phyloP scores from a whole-genome alignment of 345 rosid genomes.

The Cardamine chenopodiifolia region DNA sequence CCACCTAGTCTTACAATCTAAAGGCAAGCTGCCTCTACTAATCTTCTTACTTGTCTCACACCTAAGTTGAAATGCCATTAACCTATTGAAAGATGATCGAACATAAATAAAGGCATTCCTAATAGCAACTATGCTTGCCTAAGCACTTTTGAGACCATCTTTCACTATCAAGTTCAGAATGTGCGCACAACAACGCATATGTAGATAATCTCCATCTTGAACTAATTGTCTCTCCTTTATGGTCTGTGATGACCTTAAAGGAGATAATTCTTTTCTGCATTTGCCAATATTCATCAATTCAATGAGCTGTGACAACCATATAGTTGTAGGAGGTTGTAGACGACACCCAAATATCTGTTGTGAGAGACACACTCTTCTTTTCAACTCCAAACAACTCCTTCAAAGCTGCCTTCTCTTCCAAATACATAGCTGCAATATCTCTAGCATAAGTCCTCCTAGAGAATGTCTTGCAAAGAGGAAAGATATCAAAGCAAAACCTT shows the following conservation, averaged over 20 bases:
- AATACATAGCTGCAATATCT: background rate
- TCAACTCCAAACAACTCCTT: too few species aligned
- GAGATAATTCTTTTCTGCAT: background rate
- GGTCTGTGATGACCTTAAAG: background rate
- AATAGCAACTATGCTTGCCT: too few species aligned
- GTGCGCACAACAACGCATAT: background rate
- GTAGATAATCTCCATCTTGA: background rate
- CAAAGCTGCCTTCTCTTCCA: background rate
- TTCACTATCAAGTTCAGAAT: too few species aligned
- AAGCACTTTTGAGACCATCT: too few species aligned
- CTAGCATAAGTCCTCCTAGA: background rate
- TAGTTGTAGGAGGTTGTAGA: background rate
- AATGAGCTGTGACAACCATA: background rate
- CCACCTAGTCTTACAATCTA: too few species aligned
- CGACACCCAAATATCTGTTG: background rate
- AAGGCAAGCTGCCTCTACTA: too few species aligned
- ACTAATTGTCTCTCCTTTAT: background rate
- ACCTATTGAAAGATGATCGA: too few species aligned
- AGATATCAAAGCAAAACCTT: too few species aligned
- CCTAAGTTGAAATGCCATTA: too few species aligned
- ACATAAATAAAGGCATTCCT: too few species aligned
- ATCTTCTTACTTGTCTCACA: too few species aligned
- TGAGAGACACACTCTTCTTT: background rate
- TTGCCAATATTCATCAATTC: background rate
- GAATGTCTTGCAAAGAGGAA: background rate